Base-by-base conservation (phyloP, 2,329 filamentous ascomycete genomes). In the Hypomyces rosellus region DNA sequence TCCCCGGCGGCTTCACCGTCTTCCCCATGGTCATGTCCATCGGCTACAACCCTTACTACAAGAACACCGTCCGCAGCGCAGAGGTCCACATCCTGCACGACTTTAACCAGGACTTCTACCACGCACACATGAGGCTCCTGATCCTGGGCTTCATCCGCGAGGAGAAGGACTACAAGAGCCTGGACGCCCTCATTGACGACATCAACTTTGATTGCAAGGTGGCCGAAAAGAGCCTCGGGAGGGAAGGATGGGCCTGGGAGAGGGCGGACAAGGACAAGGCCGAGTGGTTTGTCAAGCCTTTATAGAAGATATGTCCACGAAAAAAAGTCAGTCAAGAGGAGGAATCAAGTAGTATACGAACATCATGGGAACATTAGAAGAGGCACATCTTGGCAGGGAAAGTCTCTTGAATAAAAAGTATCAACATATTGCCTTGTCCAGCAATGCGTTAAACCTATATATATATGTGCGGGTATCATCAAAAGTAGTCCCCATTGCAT, bases 1-100 rank as follows among this genome's bases (percentile, higher is more conserved):
- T 58, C 38, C 58, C 63, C 51, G 59, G 63, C 7, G 43, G 49
- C 44, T 65, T 68, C 56, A 50, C 57, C 52, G 74, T 93, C 50
- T 89, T 85, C 68, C 89, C 89, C 1, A 93, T 95, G 79, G 90
- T 95, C 57, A 88, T 96, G 85, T 89, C 84, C 54, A 92, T 96
- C 58, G 93, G 93, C 41, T 97, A 91, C 79, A 99, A 97, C 70
- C 93, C 93, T 0, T 97, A 91, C 72, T 99, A 96, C 78, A 90
- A 91, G 67, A 97, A 99, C 76, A 84, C 79, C 4, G 82, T 88
- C 43, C 84, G 89, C 55, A 89, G 82, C 55, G 90, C 93, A 64
- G 90, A 96, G 76, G 90, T 95, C 50, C 90, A 96, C 71, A 80
- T 99, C 49, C 79, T 99, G 68, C 84, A 89, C 63, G 68, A 75